Evolutionary conservation across 257 asterid genomes (phyloP), one percentile per base, ranked within the genome.

Genomic region (Misopates orontium): DNA sequence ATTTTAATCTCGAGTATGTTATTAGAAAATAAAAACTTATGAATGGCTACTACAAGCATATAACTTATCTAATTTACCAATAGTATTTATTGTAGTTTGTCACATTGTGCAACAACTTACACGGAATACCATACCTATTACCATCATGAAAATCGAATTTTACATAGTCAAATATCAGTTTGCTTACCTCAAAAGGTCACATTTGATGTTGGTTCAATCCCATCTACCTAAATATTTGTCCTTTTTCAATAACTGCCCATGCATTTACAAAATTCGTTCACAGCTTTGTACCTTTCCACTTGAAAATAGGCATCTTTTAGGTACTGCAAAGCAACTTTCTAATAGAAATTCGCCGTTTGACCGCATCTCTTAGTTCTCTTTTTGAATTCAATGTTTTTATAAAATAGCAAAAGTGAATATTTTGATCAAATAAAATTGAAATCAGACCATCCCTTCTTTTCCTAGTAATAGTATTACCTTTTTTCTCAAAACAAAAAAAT

Each of bases 181-280:
- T n/a, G 6, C 36, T 28, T 28, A 28, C 36, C 36, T 28, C 36
- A 28, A 28, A 28, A 28, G 36, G 2, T 28, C 2, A 28, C 6
- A 28, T 2, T 28, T 28, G 6, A 28, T 2, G 36, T 28, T 28
- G 6, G 36, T 50, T 50, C 21, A 3, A 17, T 18, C 31, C 10
- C 23, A 57, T 47, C 31, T n/a, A 57, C 17, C n/a, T n/a, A 17
- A 57, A 14, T 25, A 57, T 1, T 32, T 32, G 63, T 18, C 17
- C 8, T 3, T 58, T 22, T 23, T 58, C 49, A 57, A 57, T 44
- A 45, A 57, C 42, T 28, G 36, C 36, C 6, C 36, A 28, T 28
- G 25, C 41, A 54, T 57, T 3, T 45, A 57, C 63, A 57, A 57
- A 57, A 17, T 58, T 48, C 32, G 49, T 58, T 58, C n/a, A 15